A percentile compares a stretch with the other conserved stretches of the same genome.
Conservation (phyloP, 306 rosid genomes). For the Castanospermum australe region DNA sequence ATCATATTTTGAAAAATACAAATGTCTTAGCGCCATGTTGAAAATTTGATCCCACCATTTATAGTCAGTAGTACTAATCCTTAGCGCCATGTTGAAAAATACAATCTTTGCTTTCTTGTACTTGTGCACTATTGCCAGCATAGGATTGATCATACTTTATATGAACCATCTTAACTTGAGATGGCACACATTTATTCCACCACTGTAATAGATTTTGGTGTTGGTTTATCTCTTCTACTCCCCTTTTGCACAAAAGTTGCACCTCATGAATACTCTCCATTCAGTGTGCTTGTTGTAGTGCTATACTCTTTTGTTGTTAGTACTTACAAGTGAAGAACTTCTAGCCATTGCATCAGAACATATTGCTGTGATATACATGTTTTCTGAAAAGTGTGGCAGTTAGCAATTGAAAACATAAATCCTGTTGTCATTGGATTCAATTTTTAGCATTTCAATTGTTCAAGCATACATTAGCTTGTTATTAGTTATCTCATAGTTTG, state of each 20-base stretch:
- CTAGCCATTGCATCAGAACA: background rate
- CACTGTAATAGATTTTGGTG: background rate
- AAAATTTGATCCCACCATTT: background rate
- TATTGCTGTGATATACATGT: no score
- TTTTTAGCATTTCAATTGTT: background rate
- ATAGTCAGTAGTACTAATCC: background rate
- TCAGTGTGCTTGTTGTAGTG: background rate
- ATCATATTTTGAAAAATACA: background rate
- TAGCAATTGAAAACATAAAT: conserved; percentile 5
- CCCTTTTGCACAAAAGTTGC: background rate
- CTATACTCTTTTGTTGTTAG: background rate
- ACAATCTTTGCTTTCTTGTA: background rate
- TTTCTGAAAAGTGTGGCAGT: no score
- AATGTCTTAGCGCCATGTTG: background rate
- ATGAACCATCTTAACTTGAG: background rate
- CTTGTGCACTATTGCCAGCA: background rate
- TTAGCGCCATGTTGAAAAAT: no score
- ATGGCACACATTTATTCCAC: background rate
- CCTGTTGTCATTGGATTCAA: background rate
- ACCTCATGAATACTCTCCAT: background rate
- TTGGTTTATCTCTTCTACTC: background rate
- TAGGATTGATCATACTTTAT: background rate
- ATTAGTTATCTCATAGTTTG: background rate
- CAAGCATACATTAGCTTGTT: background rate
- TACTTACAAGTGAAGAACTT: background rate